Base-by-base conservation (phyloP, 2,329 filamentous ascomycete genomes). In the Penicillium sp. region DNA sequence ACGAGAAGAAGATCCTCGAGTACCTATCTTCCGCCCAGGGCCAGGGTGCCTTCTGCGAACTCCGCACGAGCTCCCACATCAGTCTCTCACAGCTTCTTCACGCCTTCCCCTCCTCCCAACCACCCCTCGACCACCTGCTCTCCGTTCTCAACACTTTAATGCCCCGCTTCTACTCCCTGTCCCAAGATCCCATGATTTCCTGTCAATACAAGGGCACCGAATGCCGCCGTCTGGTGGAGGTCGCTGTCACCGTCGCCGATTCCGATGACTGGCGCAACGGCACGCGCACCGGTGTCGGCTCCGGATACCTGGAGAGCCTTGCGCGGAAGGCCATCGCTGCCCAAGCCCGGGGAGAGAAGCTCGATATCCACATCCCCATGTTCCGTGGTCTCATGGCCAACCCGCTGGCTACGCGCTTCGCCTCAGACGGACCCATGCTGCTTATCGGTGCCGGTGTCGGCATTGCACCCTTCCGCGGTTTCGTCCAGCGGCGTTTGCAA, bases 381-480 rank as follows among this genome's bases (percentile, higher is more conserved):
- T 99, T 99, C 83, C 91, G 96, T 67, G 94, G 94, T 0, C 80
- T 99, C 36, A 99, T 99, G 94, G 87, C 91, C 55, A 99, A 99
- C 71, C 94, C 94, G 0, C 82, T 99, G 1, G 94, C 92, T 9
- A 88, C 87, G 68, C 86, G 97, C 68, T 99, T 97, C 68, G 88
- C 91, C 46, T 87, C 89, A 2, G 93, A 99, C 69, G 94, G 94
- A 0, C 94, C 94, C 0, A 99, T 99, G 94, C 86, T 99, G 30
- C 83, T 99, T 41, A 96, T 99, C 63, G 94, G 94, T 26, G 94
- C 94, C 4, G 94, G 94, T 49, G 94, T 99, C 18, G 94, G 94
- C 58, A 93, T 99, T 72, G 94, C 94, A 9, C 94, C 94, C 0
- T 99, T 99, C 86, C 87, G 94, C 42, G 94, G 94, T 51, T 99